These are phyloP conservation scores for Wickerhamomyces ciferrii DNA, from an alignment of 805 yeast species.

Conservation along the genomic window DNA sequence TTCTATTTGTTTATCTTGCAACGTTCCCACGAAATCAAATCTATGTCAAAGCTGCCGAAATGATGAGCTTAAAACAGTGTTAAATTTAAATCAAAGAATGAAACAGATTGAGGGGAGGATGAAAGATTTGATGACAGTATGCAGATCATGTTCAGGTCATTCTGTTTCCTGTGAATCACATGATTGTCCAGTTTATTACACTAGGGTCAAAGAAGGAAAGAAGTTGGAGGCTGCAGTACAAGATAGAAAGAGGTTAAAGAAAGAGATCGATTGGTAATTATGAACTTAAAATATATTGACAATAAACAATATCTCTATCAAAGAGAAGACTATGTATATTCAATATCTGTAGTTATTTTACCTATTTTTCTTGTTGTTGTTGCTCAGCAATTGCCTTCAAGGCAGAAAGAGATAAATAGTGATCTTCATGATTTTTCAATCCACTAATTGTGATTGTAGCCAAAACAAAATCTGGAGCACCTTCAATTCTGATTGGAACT, in stretches of 20 bases:
- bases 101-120: conserved; percentile 23
- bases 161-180: conserved; percentile 47
- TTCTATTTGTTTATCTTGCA: conserved; percentile 22
- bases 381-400: conserved; percentile 8
- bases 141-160: conserved; percentile 32
- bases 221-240: conserved; percentile 19
- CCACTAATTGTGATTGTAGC: conserved; percentile 55
- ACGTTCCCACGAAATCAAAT: conserved; percentile 8
- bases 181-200: conserved; percentile 61
- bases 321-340: neutral
- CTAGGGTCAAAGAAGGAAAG: conserved; percentile 37
- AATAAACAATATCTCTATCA: too few species aligned
- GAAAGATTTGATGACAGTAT: conserved; percentile 25
- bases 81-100: conserved; percentile 24
- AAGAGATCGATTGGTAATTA: conserved; percentile 8
- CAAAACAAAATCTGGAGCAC: conserved; percentile 26
- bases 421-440: conserved; percentile 50
- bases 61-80: conserved; percentile 30
- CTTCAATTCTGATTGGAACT: conserved; percentile 37
- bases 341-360: neutral
- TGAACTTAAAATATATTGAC: too few species aligned
- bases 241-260: conserved; percentile 2
- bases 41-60: conserved; percentile 30
- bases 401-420: conserved; percentile 37
- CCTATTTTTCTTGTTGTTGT: neutral